Conservation (phyloP, 345 rosid genomes). For the Hirschfeldia incana region DNA sequence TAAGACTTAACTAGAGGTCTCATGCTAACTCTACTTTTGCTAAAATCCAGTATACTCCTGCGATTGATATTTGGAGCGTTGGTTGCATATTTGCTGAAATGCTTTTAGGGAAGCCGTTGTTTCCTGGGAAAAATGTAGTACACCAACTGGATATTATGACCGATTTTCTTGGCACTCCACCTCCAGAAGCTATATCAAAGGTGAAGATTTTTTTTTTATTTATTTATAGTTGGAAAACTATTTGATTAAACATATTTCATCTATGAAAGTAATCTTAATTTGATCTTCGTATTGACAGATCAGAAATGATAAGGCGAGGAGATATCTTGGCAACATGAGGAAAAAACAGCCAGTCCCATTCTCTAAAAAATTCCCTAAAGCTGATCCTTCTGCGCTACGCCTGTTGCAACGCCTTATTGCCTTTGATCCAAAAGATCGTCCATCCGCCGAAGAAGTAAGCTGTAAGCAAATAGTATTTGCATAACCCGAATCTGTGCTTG, state of each 20-base stretch:
- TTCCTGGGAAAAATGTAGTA: constrained; percentile 93
- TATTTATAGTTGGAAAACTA: not conserved
- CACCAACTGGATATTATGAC: constrained; percentile 95
- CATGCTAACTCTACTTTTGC: constrained; percentile 25
- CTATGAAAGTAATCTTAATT: not conserved
- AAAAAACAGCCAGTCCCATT: constrained; percentile 77
- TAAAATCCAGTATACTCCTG: constrained; percentile 77
- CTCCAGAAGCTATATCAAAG: constrained; percentile 67
- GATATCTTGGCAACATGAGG: constrained; percentile 89
- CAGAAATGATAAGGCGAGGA: constrained; percentile 94
- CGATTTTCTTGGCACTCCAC: constrained; percentile 92
- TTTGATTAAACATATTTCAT: not conserved
- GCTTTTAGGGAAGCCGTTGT: constrained; percentile 82
- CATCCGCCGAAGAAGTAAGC: constrained; percentile 75
- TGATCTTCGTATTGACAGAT: constrained; percentile 51
- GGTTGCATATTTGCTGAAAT: constrained; percentile 98
- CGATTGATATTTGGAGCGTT: constrained; percentile 93
- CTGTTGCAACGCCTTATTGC: constrained; percentile 77
- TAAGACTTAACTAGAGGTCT: not conserved
- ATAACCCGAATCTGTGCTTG: constrained; percentile 1
- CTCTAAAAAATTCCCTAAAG: constrained; percentile 74
- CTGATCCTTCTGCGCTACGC: constrained; percentile 70
- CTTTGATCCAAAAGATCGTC: constrained; percentile 98
- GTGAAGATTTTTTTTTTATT: too few species aligned
- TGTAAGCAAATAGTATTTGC: not conserved